These are phyloP conservation scores for Tricholoma bakamatsutake DNA, from an alignment of 768 basidiomycete genomes.

Conservation along the genomic window DNA sequence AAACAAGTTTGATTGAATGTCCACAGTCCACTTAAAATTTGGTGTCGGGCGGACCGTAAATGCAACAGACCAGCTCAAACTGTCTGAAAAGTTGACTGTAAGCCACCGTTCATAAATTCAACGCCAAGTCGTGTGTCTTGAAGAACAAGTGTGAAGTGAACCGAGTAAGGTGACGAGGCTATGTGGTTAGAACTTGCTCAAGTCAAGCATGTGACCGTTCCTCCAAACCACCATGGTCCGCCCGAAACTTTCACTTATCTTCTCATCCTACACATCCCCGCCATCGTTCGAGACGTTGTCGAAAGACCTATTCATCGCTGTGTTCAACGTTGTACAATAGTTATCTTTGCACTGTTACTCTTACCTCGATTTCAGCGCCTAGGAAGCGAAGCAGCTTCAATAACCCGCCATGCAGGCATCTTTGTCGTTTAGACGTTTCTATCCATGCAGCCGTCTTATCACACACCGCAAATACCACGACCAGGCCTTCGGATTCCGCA, in stretches of 20 bases:
- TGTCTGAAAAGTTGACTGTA: no score
- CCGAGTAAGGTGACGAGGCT: no score
- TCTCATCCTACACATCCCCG: neutral
- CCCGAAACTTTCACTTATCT: neutral
- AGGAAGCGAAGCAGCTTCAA: neutral
- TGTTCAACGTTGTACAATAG: neutral
- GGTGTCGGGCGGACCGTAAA: no score
- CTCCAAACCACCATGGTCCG: neutral
- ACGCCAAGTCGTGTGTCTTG: no score
- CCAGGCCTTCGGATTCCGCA: slow-evolving; percentile 74
- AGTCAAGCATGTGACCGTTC: neutral
- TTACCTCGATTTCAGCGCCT: neutral
- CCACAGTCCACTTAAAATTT: no score
- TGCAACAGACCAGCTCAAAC: no score
- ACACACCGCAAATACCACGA: slow-evolving; percentile 53
- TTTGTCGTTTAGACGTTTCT: neutral
- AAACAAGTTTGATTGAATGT: no score
- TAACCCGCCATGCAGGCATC: neutral
- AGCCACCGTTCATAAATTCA: no score
- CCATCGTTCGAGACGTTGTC: neutral
- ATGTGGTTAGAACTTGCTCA: no score
- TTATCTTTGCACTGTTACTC: neutral
- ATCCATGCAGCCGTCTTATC: neutral
- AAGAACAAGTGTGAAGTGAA: no score
- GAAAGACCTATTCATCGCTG: neutral